These are phyloP conservation scores for Claviceps capensis DNA, from an alignment of 2,329 filamentous ascomycete species.

Conservation along the genomic window DNA sequence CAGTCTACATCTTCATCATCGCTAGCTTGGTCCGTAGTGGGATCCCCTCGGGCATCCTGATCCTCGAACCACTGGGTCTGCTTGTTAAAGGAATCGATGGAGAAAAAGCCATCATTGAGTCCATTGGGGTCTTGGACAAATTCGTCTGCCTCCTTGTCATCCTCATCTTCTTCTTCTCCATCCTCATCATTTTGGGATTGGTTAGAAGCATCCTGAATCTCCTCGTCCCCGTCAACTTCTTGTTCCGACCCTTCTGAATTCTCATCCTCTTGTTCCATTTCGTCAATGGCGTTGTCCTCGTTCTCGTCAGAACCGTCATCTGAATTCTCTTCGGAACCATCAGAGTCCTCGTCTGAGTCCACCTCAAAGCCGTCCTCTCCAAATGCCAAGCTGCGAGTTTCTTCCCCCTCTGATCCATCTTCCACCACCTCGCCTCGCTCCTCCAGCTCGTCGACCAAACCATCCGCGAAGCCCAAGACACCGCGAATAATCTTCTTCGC, in stretches of 20 bases:
- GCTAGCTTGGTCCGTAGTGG: slow-evolving; percentile 57
- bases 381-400: slow-evolving; percentile 14
- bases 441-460: slow-evolving; percentile 34
- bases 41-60: slow-evolving; percentile 65
- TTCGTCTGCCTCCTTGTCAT: slow-evolving; percentile 26
- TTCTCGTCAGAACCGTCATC: slow-evolving; percentile 8
- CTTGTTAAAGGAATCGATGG: slow-evolving; percentile 93
- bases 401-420: slow-evolving; percentile 17
- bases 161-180: slow-evolving; percentile 18
- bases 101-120: slow-evolving; percentile 96
- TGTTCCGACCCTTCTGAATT: slow-evolving; percentile 12
- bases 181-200: slow-evolving; percentile 22
- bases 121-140: slow-evolving; percentile 54
- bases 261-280: slow-evolving; percentile 24
- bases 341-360: slow-evolving; percentile 17
- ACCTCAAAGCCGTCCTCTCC: slow-evolving; percentile 18
- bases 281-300: slow-evolving; percentile 21
- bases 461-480: slow-evolving; percentile 34
- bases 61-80: slow-evolving; percentile 82
- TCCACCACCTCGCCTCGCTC: slow-evolving; percentile 31
- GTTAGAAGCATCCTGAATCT: slow-evolving; percentile 21
- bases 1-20: slow-evolving; percentile 85
- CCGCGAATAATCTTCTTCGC: slow-evolving; percentile 63
- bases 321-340: slow-evolving; percentile 12
- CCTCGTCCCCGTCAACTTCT: slow-evolving; percentile 16